Base-by-base conservation (phyloP, 176 grass and related monocot species). In the Canna indica region DNA sequence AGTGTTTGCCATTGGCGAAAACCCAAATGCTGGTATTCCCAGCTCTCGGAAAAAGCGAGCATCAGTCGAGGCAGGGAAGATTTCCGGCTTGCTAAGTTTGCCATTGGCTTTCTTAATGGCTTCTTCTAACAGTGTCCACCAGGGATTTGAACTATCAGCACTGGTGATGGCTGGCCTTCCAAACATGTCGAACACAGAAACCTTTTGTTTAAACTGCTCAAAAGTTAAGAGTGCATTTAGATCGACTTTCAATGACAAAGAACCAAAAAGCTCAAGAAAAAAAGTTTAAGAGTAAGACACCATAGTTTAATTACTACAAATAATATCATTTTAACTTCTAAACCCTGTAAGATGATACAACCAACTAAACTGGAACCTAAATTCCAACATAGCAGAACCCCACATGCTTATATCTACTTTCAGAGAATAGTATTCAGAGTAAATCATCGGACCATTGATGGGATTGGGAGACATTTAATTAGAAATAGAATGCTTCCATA, bases 1-100 rank as follows among this genome's bases (percentile, higher is more conserved):
- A 35, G 93, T 97, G 77, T 90, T 92, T 44, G 79, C 80, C 93
- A 92, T 92, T 39, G 93, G 93, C 42, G 93, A 97, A 75, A 97
- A 97, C 46, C 93, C 88, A 3, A 97, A 90, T 73, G 93, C 93
- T 64, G 93, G 86, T 64, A 97, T 59, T 42, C 88, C 93, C 39
- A 85, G 7, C 64, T 85, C 33, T 81, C 88, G 76, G 73, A 90
- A 97, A 75, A 83, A 90, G 26, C 88, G 81, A 75, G 88, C 74
- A 80, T 97, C 93, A 5, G 93, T 97, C 38, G 88, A 85, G 14
- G 93, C 93, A 3, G 86, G 86, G 68, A 97, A 90, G 73, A 97
- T 81, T 76, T 97, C 93, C 0, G 86, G 88, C 69, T 85, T 97
- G 45, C 75, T 73, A 76, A 97, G 81, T 83, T 90, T 92, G 22